Evolutionary conservation across 2,329 filamentous ascomycete species (phyloP), one percentile per base, ranked within the genome.

Genomic region (Aureobasidium leucospermi): DNA sequence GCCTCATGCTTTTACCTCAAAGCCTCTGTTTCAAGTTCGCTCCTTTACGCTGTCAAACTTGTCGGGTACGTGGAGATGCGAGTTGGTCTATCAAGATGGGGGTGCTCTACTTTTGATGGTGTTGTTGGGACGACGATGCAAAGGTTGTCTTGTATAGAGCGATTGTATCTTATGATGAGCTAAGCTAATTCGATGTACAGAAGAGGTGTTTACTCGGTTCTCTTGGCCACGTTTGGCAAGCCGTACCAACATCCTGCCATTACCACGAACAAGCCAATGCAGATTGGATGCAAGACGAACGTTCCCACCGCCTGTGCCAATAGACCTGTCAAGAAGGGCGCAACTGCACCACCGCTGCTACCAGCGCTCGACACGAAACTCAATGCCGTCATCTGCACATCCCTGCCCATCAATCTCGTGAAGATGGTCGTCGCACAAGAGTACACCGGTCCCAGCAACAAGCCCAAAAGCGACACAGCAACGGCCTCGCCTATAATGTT

Each of bases 401-500:
- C 74, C 15, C 81, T 75, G 15, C 79, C 80, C 69, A 90, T 78
- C 38, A 80, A 74, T 41, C 81, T 76, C 58, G 85, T 79, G 64
- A 89, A 85, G 6, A 89, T 77, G 0, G 82, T 81, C 3, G 82
- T 80, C 0, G 85, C 83, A 68, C 87, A 91, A 0, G 90, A 89
- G 67, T 91, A 95, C 4, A 95, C 80, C 0, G 90, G 89, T 0
- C 90, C 90, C 0, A 95, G 76, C 32, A 94, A 72, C 7, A 94
- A 73, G 11, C 90, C 90, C 16, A 94, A 79, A 28, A 94, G 74
- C 1, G 70, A 68, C 0, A 71, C 75, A 11, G 78, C 77, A 31
- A 81, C 75, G n/a, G 77, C 75, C 48, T 79, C 73, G 31, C 75
- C 76, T 34, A 89, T 75, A n/a, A 92, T 76, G 68, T 90, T 89